Percentiles rank a stretch among this genome's conserved stretches.
These are phyloP conservation scores for Candida qinlingensis DNA, from an alignment of 805 yeast species.

Conservation along the genomic window DNA sequence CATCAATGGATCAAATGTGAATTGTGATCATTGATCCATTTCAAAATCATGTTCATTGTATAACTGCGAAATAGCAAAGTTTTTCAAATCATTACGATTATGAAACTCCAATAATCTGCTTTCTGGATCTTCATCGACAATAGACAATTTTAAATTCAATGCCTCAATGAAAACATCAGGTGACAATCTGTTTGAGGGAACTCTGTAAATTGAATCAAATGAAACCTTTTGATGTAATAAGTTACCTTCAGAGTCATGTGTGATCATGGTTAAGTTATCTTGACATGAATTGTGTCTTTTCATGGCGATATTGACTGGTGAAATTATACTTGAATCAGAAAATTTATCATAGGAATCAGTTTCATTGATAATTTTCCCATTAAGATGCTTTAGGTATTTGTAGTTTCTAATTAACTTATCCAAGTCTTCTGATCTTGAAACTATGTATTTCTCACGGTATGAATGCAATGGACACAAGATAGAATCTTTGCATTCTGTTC, in stretches of 20 bases:
- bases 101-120: slow-evolving; percentile 14
- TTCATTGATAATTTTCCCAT: background rate
- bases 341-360: no score
- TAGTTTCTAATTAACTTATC: slow-evolving; percentile 14
- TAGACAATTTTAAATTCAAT: slow-evolving; percentile 3
- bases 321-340: background rate
- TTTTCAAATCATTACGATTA: slow-evolving; percentile 12
- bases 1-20: no score
- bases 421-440: slow-evolving; percentile 12
- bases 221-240: slow-evolving; percentile 1
- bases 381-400: slow-evolving; percentile 33
- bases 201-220: background rate
- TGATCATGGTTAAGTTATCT: background rate
- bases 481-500: slow-evolving; percentile 14
- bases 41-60: slow-evolving; percentile 1
- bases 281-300: slow-evolving; percentile 15
- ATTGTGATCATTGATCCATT: background rate
- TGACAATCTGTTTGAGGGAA: slow-evolving; percentile 1
- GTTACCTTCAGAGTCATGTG: slow-evolving; percentile 1
- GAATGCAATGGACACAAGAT: slow-evolving; percentile 14
- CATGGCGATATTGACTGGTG: slow-evolving; percentile 1
- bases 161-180: slow-evolving; percentile 4
- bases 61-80: slow-evolving; percentile 9
- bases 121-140: slow-evolving; percentile 9
- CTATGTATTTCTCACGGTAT: slow-evolving; percentile 7